Evolutionary conservation across 2,329 filamentous ascomycete genomes (phyloP).

Genomic region (Phyllosticta ampelicida): DNA sequence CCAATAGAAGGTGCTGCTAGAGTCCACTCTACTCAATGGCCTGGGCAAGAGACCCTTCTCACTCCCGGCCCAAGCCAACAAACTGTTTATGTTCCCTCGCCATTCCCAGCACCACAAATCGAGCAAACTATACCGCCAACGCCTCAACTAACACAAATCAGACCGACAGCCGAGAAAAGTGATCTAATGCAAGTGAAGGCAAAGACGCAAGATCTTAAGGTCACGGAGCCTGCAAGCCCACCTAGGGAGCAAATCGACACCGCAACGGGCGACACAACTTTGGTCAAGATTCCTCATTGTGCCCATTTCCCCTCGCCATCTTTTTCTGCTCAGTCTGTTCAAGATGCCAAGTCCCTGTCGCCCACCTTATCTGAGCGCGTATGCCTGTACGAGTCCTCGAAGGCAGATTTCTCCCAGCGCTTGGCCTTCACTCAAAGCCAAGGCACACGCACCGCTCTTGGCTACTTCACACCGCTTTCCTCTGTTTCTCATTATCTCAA

Average conservation of each 20-base stretch:
- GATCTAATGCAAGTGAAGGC: neutral
- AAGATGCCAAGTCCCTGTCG: neutral
- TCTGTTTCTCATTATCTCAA: conserved; percentile 32
- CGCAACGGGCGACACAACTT: neutral
- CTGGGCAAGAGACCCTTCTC: neutral
- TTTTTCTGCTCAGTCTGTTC: neutral
- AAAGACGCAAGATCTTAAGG: neutral
- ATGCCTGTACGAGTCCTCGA: neutral
- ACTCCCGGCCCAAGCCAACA: conserved; percentile 20
- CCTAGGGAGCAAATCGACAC: neutral
- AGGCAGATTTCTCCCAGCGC: neutral
- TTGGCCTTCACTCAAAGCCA: conserved; percentile 13
- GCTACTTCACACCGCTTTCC: conserved; percentile 37
- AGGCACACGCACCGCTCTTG: conserved; percentile 30
- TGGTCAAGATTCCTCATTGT: neutral
- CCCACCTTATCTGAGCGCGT: neutral
- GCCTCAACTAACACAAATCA: conserved; percentile 28
- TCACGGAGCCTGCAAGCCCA: neutral
- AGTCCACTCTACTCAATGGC: neutral
- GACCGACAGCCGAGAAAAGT: conserved; percentile 11
- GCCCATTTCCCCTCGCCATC: neutral
- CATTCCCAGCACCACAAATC: conserved; percentile 8
- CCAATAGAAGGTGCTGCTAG: neutral
- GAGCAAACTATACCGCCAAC: conserved; percentile 23
- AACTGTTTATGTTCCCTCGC: conserved; percentile 16